Conservation (phyloP, 768 basidiomycete genomes). For the Suillus cothurnatus region DNA sequence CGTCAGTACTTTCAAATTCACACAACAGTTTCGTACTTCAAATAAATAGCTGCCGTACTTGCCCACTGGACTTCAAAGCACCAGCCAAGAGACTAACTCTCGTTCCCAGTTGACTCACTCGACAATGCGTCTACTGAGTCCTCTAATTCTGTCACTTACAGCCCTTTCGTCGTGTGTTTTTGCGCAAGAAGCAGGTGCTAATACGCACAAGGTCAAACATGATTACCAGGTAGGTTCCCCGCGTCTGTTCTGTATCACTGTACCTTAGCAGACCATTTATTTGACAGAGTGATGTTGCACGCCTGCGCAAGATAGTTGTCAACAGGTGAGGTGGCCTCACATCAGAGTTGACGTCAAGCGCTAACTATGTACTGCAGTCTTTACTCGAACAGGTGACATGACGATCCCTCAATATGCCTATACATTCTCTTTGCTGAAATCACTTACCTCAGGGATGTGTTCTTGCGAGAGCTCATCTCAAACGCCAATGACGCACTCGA, state of each 20-base stretch:
- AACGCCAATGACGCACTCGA: slow-evolving; percentile 98
- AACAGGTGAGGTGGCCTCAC: slow-evolving; percentile 60
- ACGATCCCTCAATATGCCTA: slow-evolving; percentile 11
- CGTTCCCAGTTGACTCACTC: slow-evolving; percentile 2
- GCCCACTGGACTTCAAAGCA: not conserved
- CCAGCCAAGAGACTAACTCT: slow-evolving; percentile 2
- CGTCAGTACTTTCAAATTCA: slow-evolving; percentile 41
- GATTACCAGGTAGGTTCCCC: slow-evolving; percentile 63
- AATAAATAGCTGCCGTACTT: not conserved
- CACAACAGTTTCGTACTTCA: not conserved
- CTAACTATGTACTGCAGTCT: slow-evolving; percentile 48
- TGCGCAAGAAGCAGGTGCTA: slow-evolving; percentile 48
- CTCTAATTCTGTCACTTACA: slow-evolving; percentile 51
- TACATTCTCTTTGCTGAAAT: slow-evolving; percentile 8
- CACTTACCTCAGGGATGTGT: slow-evolving; percentile 61
- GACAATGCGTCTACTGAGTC: slow-evolving; percentile 60
- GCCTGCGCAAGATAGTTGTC: slow-evolving; percentile 91
- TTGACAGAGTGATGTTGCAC: slow-evolving; percentile 85
- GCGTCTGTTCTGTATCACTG: not conserved
- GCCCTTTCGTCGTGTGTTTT: slow-evolving; percentile 46
- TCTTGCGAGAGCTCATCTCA: slow-evolving; percentile 88
- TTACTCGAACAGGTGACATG: slow-evolving; percentile 72
- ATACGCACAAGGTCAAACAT: slow-evolving; percentile 55
- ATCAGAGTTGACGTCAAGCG: not conserved
- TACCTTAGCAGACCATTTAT: slow-evolving; percentile 3